Evolutionary conservation across 2,329 filamentous ascomycete genomes (phyloP).

Genomic region (Teratosphaeria zuluensis): DNA sequence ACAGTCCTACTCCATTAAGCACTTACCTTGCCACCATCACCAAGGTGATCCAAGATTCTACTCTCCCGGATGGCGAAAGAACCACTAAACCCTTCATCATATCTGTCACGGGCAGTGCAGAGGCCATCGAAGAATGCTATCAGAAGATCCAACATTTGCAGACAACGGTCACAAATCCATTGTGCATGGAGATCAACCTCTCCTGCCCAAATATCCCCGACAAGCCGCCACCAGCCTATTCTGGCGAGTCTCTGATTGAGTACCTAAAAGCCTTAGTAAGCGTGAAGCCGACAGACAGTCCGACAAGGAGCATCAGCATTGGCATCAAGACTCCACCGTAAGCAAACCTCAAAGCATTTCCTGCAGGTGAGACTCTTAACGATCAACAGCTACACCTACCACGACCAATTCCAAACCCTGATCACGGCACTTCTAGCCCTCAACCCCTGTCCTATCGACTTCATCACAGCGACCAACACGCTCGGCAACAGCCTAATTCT

Average conservation of each 20-base stretch:
- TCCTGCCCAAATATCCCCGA: constrained; percentile 66
- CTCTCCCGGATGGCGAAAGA: constrained; percentile 7
- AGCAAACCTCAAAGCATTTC: neutral
- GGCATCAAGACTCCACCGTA: constrained; percentile 64
- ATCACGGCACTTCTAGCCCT: constrained; percentile 39
- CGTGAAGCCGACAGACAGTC: constrained; percentile 26
- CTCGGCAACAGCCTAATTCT: constrained; percentile 60
- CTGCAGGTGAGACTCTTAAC: neutral
- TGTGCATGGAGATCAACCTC: constrained; percentile 69
- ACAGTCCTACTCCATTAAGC: constrained; percentile 54
- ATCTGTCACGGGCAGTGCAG: constrained; percentile 57
- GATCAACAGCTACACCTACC: constrained; percentile 51
- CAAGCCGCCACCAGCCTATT: constrained; percentile 63
- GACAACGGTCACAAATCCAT: constrained; percentile 31
- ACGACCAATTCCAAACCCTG: constrained; percentile 53
- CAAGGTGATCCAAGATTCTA: constrained; percentile 11
- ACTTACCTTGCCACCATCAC: constrained; percentile 50
- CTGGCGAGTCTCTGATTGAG: constrained; percentile 36
- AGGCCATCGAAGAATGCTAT: constrained; percentile 51
- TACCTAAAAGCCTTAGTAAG: constrained; percentile 39
- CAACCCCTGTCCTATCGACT: constrained; percentile 43
- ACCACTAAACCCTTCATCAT: constrained; percentile 53
- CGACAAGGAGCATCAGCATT: constrained; percentile 18
- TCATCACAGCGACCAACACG: constrained; percentile 67
- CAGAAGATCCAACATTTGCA: constrained; percentile 33